phyloP scores from a whole-genome alignment of 2,329 filamentous ascomycete genomes.

The Aurifilum marmelostoma region DNA sequence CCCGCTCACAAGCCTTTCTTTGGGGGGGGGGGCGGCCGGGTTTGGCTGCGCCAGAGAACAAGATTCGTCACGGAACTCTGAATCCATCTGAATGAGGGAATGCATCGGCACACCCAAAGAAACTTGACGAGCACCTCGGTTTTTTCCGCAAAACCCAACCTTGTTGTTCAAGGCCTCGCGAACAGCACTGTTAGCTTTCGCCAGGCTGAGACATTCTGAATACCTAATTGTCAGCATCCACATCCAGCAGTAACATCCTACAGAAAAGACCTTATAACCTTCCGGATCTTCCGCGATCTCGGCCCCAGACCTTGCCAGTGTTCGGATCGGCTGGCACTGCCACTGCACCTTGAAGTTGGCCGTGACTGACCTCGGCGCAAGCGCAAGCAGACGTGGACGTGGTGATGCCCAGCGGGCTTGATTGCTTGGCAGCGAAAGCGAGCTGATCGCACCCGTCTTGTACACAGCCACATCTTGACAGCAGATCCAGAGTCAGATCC shows the following conservation, averaged over 20 bases:
- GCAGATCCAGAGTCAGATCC: conserved; percentile 1
- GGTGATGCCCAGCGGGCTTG: conserved; percentile 23
- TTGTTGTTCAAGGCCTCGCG: background rate
- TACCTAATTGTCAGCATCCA: conserved; percentile 3
- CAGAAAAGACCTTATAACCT: background rate
- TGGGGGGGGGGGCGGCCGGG: background rate
- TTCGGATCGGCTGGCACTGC: conserved; percentile 1
- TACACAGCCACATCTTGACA: conserved; percentile 25
- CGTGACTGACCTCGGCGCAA: background rate
- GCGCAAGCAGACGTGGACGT: background rate
- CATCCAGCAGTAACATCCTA: conserved; percentile 4
- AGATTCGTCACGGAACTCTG: conserved; percentile 1
- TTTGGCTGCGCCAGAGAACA: conserved; percentile 1
- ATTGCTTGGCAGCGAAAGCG: conserved; percentile 13
- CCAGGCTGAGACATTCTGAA: background rate
- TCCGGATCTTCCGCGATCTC: conserved; percentile 5
- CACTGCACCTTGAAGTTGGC: background rate
- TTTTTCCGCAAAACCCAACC: background rate
- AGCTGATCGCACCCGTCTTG: conserved; percentile 20
- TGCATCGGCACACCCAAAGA: background rate
- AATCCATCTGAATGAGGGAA: background rate
- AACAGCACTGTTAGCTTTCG: background rate
- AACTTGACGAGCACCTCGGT: background rate
- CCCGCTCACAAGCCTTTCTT: background rate
- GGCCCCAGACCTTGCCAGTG: conserved; percentile 13